These are phyloP conservation scores for Ustilago shanxiensis DNA, from an alignment of 1,284 basidiomycete genomes.

Conservation along the genomic window DNA sequence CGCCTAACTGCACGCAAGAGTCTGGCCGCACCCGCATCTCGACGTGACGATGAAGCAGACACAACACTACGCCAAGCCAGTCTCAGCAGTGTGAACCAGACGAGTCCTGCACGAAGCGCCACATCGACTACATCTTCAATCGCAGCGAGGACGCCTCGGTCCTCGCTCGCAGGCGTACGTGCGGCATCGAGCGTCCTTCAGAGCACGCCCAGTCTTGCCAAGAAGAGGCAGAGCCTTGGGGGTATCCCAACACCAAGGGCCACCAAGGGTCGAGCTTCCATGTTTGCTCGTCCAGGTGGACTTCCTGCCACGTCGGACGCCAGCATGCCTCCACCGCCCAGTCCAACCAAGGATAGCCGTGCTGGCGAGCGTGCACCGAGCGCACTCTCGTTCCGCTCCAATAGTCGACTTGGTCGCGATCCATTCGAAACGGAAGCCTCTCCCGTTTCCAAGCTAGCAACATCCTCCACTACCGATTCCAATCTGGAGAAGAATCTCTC, in stretches of 20 bases:
- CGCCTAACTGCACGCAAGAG: slow-evolving; percentile 55
- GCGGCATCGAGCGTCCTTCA: slow-evolving; percentile 23
- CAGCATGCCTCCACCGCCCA: slow-evolving; percentile 55
- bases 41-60: slow-evolving; percentile 32
- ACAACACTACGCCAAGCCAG: slow-evolving; percentile 26
- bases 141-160: slow-evolving; percentile 35
- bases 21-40: slow-evolving; percentile 23
- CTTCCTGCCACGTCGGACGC: slow-evolving; percentile 24
- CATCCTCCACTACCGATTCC: slow-evolving; percentile 17
- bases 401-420: slow-evolving; percentile 38
- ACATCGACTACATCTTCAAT: slow-evolving; percentile 14
- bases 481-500: slow-evolving; percentile 73
- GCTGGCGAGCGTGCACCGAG: slow-evolving; percentile 28
- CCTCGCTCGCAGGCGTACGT: slow-evolving; percentile 34
- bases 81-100: slow-evolving; percentile 63
- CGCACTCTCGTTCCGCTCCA: slow-evolving; percentile 44
- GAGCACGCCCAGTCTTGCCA: slow-evolving; percentile 34
- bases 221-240: slow-evolving; percentile 49
- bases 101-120: slow-evolving; percentile 26
- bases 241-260: slow-evolving; percentile 49
- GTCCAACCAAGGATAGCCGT: slow-evolving; percentile 45
- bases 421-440: slow-evolving; percentile 28
- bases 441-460: slow-evolving; percentile 19
- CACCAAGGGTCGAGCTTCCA: slow-evolving; percentile 51
- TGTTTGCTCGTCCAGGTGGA: slow-evolving; percentile 47